Evolutionary conservation across 2,329 filamentous ascomycete genomes (phyloP).

Genomic region (Zarea fungicola): DNA sequence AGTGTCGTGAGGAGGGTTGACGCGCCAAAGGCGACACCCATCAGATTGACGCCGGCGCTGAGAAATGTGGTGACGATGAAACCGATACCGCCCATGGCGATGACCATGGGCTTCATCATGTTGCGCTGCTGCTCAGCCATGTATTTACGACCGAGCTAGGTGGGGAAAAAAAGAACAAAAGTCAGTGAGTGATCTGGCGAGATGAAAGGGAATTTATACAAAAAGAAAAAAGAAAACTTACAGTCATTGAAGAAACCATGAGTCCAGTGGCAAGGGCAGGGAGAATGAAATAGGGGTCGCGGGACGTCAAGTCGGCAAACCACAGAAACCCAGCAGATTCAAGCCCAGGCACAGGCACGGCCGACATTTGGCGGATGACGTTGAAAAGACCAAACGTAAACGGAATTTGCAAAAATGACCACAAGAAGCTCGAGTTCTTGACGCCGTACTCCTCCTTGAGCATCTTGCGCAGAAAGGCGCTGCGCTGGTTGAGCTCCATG

Average conservation of each 20-base stretch:
- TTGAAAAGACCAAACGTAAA: slow-evolving; percentile 79
- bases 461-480: slow-evolving; percentile 30
- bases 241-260: slow-evolving; percentile 53
- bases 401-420: slow-evolving; percentile 47
- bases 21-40: slow-evolving; percentile 37
- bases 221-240: slow-evolving; percentile 23
- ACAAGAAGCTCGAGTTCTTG: slow-evolving; percentile 29
- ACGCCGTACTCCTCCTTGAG: slow-evolving; percentile 32
- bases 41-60: slow-evolving; percentile 44
- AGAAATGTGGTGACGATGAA: slow-evolving; percentile 43
- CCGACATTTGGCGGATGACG: slow-evolving; percentile 66
- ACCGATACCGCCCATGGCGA: slow-evolving; percentile 38
- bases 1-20: slow-evolving; percentile 32
- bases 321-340: slow-evolving; percentile 67
- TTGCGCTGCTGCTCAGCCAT: slow-evolving; percentile 27
- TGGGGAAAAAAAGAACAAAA: not conserved
- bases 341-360: slow-evolving; percentile 75
- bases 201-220: too few relatives aligned
- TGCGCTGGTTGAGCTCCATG: slow-evolving; percentile 37
- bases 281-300: slow-evolving; percentile 74
- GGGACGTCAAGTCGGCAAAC: slow-evolving; percentile 69
- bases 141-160: slow-evolving; percentile 32
- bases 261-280: slow-evolving; percentile 56
- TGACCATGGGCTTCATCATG: slow-evolving; percentile 38
- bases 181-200: not conserved